These are phyloP conservation scores for Hirschfeldia incana DNA, from an alignment of 345 rosid species.

Conservation along the genomic window DNA sequence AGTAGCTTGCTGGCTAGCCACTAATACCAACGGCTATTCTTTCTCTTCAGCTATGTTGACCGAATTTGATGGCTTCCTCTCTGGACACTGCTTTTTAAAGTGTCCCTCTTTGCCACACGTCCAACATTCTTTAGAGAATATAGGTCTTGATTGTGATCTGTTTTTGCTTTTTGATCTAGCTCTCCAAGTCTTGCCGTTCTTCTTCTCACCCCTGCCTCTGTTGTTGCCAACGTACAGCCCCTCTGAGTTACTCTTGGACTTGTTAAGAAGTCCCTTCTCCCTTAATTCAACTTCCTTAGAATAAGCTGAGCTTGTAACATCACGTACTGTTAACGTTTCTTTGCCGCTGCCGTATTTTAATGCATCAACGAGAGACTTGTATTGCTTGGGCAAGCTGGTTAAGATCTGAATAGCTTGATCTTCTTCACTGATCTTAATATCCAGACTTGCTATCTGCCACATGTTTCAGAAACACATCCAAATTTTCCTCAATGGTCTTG, in stretches of 20 bases:
- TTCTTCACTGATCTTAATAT: background rate
- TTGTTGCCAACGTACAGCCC: background rate
- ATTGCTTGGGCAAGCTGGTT: background rate
- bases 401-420: background rate
- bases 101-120: background rate
- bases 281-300: background rate
- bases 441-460: background rate
- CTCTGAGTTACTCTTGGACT: background rate
- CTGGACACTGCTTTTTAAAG: background rate
- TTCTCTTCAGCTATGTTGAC: background rate
- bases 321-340: background rate
- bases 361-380: background rate
- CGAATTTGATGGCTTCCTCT: background rate
- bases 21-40: background rate
- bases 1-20: background rate
- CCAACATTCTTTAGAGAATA: background rate
- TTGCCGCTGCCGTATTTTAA: background rate
- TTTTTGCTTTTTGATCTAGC: background rate
- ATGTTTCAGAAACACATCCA: background rate
- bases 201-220: background rate
- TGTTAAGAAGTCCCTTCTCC: background rate
- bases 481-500: background rate
- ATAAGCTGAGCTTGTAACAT: background rate
- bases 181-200: background rate
- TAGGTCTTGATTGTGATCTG: background rate